Evolutionary conservation across 441 rosid genomes (phyloP).

Genomic region (Adansonia gregorii): DNA sequence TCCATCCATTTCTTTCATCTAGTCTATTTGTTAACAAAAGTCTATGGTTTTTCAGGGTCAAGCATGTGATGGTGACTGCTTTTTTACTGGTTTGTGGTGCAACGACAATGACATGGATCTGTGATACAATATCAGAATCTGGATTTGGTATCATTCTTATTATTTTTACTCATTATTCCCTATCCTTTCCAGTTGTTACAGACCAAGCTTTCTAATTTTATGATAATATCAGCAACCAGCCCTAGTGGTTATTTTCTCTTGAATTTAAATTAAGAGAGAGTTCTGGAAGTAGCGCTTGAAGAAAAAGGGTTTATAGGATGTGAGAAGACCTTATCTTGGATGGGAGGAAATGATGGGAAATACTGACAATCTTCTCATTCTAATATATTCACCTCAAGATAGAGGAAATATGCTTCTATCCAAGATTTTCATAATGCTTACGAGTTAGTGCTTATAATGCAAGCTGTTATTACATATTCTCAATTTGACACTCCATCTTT

Average conservation of each 20-base stretch:
- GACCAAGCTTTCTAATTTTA: neutral
- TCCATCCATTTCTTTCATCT: neutral
- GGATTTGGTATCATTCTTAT: conserved; percentile 75
- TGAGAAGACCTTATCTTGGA: conserved; percentile 6
- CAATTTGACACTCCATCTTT: neutral
- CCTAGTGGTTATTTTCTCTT: neutral
- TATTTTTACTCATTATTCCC: neutral
- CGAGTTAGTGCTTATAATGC: neutral
- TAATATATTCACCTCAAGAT: neutral
- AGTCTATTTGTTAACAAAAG: neutral
- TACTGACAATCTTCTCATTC: conserved; percentile 1
- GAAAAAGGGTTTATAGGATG: neutral
- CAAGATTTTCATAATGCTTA: neutral
- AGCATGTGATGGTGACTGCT: conserved; percentile 83
- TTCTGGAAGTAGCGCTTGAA: conserved; percentile 14
- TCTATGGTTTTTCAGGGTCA: conserved; percentile 55
- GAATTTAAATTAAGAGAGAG: neutral
- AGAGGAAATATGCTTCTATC: neutral
- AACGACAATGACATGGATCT: conserved; percentile 89
- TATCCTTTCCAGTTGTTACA: neutral
- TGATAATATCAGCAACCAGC: neutral
- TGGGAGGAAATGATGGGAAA: neutral
- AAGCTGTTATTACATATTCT: neutral
- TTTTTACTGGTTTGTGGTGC: conserved; percentile 86
- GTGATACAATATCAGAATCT: conserved; percentile 90